Base-by-base conservation (phyloP, 257 asterid species). In the Solanum sejunctum region DNA sequence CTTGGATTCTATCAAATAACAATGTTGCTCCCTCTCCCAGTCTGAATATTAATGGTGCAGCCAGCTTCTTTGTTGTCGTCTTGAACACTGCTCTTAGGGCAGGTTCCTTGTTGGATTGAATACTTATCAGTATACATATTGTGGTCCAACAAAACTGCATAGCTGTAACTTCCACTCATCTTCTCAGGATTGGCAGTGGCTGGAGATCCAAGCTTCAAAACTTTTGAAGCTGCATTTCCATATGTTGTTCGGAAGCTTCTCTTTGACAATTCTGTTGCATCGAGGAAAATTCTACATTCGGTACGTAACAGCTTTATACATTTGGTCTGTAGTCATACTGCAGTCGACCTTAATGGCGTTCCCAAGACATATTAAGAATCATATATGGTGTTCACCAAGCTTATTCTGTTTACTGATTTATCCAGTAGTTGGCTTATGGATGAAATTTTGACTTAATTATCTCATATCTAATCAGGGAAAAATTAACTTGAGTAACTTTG, bases 171-270 rank as follows among this genome's bases (percentile, higher is more conserved):
- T 78, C 28, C 17, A 11, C 82, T 51, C 55, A 43, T 83, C 49
- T 86, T 85, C 71, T 20, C 89, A 96, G 99, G 99, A 79, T 89
- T 95, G 91, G 99, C 99, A 28, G 91, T 93, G 85, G 97, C 98
- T 88, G 97, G 92, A 86, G 97, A 96, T 89, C 99, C 98, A 87
- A 88, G 85, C 55, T 96, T 96, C 82, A 96, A 88, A 92, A 93
- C 98, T 26, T 96, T 95, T 89, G 98, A 95, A 90, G 98, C 99
- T 87, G 97, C 98, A 82, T 95, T 94, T 81, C 98, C 98, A 13
- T 94, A 91, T 84, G 99, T 96, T 84, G 94, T 95, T 89, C 96
- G 92, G 88, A 96, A 96, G 90, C 99, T 96, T 91, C 98, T 96
- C 64, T 85, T 89, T 82, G 98, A 96, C 81, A 94, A 96, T 91